phyloP scores from a whole-genome alignment of 2,329 filamentous ascomycete genomes.

The Chaetomium strumarium region DNA sequence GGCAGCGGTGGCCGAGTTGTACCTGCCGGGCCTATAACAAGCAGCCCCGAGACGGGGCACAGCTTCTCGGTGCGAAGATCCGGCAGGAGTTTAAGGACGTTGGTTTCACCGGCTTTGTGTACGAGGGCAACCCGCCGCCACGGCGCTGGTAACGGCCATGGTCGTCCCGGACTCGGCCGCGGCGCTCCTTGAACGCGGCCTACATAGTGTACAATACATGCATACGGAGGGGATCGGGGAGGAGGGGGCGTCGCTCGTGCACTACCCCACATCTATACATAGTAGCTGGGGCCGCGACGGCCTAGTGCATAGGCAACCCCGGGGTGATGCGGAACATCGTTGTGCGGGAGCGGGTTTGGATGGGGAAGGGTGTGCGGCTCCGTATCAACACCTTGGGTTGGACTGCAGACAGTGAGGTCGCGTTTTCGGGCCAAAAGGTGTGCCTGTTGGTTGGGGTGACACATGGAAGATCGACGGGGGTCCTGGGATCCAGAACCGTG shows the following conservation, averaged over 20 bases:
- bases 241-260: too few relatives aligned
- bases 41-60: slow-evolving; percentile 11
- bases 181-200: not conserved
- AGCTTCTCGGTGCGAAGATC: not conserved
- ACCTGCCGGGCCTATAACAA: not conserved
- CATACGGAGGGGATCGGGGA: not conserved
- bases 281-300: not conserved
- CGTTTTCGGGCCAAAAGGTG: too few relatives aligned
- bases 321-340: too few relatives aligned
- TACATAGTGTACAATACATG: not conserved
- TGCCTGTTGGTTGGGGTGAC: slow-evolving; percentile 2
- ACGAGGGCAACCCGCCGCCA: not conserved
- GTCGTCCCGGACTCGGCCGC: not conserved
- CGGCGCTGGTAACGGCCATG: not conserved
- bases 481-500: slow-evolving; percentile 7
- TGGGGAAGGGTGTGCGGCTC: not conserved
- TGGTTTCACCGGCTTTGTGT: slow-evolving; percentile 6
- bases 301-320: not conserved
- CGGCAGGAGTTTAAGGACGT: slow-evolving; percentile 2
- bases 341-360: not conserved
- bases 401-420: too few relatives aligned
- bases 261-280: slow-evolving; percentile 1
- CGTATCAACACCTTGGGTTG: not conserved
- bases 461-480: slow-evolving; percentile 3
- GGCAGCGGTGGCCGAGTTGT: not conserved